Base-by-base conservation (phyloP, 345 rosid genomes). In the Odontarrhena argentea region DNA sequence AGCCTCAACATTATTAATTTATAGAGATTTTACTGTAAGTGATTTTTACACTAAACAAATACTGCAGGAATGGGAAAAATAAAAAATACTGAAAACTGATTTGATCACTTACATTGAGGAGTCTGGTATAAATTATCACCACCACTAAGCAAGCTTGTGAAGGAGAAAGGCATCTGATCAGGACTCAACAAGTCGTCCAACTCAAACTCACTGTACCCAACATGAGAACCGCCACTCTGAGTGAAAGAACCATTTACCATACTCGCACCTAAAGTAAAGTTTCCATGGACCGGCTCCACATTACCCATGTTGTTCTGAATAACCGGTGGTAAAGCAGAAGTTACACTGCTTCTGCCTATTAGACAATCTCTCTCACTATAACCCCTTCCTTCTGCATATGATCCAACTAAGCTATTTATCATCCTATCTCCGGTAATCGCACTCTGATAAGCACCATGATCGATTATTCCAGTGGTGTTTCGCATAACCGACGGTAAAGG, bases 381-480 rank as follows among this genome's bases (percentile, higher is more conserved):
- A 51, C 69, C 38, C 59, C 26, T 60, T 32, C 34, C 59, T 6
- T 65, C 77, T 3, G 55, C 61, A 61, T 26, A 46, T 13, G 83
- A 64, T 32, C 79, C 77, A 37, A 70, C 78, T 65, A 76, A 68
- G 59, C 63, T 56, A 65, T 79, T 79, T 38, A 73, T 55, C 65
- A 56, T 68, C 68, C 57, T 49, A 10, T 51, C 73, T 13, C 53
- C 68, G 50, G 52, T 68, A 22, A 34, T 37, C 35, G 75, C 9
- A 5, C 74, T 63, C 24, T 34, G 41, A 57, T 59, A 4, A 28
- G 4, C 32, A 28, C 32, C 32, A 28, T 28, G 5, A 28, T 28
- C 1, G 5, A 18, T 18, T 18, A 18, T 18, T 18, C 22, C 32
- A 28, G 3, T 28, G 8, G 68, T 48, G 48, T 8, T 71, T 55